These are phyloP conservation scores for Prunus mongolica DNA, from an alignment of 306 rosid species.

Conservation along the genomic window DNA sequence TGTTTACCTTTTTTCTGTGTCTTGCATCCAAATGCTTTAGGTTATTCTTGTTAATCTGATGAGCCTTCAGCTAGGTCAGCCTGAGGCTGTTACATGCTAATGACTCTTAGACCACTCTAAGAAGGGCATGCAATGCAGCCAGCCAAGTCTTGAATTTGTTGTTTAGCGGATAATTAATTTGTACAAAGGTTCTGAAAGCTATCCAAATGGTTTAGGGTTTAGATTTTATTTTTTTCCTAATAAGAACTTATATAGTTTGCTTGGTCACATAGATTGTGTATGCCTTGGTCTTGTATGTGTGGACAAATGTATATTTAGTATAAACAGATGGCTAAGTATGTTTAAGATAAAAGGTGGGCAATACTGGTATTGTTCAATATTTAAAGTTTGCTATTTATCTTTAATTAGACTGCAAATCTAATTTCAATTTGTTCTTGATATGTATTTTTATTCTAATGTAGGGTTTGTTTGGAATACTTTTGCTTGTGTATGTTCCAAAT, in stretches of 20 bases:
- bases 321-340: neutral
- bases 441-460: constrained; percentile 30
- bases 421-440: neutral
- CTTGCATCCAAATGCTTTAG: neutral
- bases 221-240: neutral
- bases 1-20: neutral
- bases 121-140: no score
- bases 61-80: no score
- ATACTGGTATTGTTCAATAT: neutral
- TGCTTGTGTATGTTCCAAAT: constrained; percentile 63
- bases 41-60: neutral
- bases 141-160: no score
- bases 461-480: constrained; percentile 81
- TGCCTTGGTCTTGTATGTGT: neutral
- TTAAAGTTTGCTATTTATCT: neutral
- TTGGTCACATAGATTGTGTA: neutral
- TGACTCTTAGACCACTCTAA: no score
- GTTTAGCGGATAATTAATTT: no score
- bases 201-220: no score
- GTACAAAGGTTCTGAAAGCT: no score
- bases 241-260: no score
- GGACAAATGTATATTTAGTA: neutral
- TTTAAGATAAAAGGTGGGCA: constrained; percentile 4
- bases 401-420: neutral
- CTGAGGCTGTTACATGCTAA: no score